A percentile compares a stretch with the other conserved stretches of the same genome.
phyloP scores from a whole-genome alignment of 805 yeast species.

The Teunomyces cretensis region DNA sequence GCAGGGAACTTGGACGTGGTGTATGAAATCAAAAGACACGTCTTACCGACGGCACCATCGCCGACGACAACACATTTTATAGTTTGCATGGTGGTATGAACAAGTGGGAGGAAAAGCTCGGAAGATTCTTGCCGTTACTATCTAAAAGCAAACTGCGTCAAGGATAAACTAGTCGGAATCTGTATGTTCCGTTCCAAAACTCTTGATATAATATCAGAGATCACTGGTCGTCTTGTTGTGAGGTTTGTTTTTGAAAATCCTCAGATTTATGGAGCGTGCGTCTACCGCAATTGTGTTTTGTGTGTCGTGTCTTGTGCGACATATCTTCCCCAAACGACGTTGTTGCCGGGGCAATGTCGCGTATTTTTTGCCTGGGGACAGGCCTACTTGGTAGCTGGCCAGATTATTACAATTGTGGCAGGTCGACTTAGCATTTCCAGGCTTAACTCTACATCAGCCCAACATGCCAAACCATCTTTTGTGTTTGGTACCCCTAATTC shows the following conservation, averaged over 20 bases:
- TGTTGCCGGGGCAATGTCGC: too few relatives aligned
- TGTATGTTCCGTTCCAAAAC: not conserved
- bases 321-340: not conserved
- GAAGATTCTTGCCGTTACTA: not conserved
- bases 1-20: slow-evolving; percentile 97
- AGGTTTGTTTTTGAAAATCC: slow-evolving; percentile 5
- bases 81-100: slow-evolving; percentile 45
- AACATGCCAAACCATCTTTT: too few relatives aligned
- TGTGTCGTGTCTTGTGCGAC: not conserved
- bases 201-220: slow-evolving; percentile 1
- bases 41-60: slow-evolving; percentile 99
- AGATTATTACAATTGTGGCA: too few relatives aligned
- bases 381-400: not conserved
- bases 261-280: slow-evolving; percentile 1
- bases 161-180: not conserved
- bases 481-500: too few relatives aligned
- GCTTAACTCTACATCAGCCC: too few relatives aligned
- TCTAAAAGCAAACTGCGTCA: not conserved
- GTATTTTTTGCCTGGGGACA: too few relatives aligned
- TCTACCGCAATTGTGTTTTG: not conserved
- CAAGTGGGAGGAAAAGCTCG: not conserved
- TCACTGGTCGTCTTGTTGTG: slow-evolving; percentile 3
- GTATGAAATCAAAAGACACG: slow-evolving; percentile 92
- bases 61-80: slow-evolving; percentile 98
- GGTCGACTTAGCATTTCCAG: too few relatives aligned